phyloP scores from a whole-genome alignment of 176 grass and related monocot genomes.

The Raddia distichophylla region DNA sequence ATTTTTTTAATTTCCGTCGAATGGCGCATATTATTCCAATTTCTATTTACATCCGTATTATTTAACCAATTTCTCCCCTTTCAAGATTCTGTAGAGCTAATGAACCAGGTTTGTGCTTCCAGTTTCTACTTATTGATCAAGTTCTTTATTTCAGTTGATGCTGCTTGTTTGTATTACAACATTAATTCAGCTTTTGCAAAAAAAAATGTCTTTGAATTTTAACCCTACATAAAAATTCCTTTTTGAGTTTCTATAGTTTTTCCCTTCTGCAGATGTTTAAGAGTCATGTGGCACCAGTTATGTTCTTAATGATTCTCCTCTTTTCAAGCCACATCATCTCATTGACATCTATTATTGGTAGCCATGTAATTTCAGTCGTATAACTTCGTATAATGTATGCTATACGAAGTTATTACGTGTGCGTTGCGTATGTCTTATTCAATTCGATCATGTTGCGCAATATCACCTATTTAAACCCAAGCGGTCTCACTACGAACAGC shows the following conservation, averaged over 20 bases:
- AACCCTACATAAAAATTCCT: not conserved
- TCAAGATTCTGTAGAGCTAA: slow-evolving; percentile 69
- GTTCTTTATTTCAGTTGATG: not conserved
- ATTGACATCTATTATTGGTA: slow-evolving; percentile 63
- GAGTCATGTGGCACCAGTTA: slow-evolving; percentile 59
- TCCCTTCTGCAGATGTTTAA: slow-evolving; percentile 62
- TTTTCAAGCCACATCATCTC: slow-evolving; percentile 76
- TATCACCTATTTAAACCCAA: too few species aligned
- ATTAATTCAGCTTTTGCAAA: not conserved
- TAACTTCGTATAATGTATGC: too few species aligned
- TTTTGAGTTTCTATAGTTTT: slow-evolving; percentile 14
- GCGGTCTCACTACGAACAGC: too few species aligned
- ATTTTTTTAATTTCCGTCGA: too few species aligned
- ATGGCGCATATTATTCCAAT: too few species aligned
- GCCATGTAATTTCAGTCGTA: too few species aligned
- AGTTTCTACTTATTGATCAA: slow-evolving; percentile 11
- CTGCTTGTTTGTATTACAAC: not conserved
- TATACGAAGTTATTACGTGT: too few species aligned
- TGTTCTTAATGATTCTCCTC: slow-evolving; percentile 71
- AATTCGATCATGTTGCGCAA: too few species aligned
- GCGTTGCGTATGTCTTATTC: too few species aligned
- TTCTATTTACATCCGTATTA: slow-evolving; percentile 69
- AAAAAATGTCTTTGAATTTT: not conserved
- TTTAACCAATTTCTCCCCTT: slow-evolving; percentile 44
- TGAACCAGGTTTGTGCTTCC: slow-evolving; percentile 58